phyloP scores from a whole-genome alignment of 257 asterid species.

The Echites panduratus region DNA sequence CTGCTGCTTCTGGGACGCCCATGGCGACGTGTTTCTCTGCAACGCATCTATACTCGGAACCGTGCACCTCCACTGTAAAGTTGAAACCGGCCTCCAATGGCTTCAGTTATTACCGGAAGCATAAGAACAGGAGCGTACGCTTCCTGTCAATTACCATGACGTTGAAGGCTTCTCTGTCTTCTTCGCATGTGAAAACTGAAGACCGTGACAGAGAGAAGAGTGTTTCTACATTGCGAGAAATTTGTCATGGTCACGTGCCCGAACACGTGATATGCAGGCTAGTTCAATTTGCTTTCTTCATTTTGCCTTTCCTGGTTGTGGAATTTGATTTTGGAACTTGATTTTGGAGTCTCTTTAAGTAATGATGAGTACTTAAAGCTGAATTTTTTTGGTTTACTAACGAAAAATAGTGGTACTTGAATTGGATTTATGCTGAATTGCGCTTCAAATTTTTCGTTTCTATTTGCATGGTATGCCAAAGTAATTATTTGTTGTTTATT shows the following conservation, averaged over 20 bases:
- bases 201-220: slow-evolving; percentile 17
- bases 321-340: slow-evolving; percentile 4
- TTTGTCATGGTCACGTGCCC: slow-evolving; percentile 73
- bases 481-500: background rate
- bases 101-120: background rate
- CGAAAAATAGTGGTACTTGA: background rate
- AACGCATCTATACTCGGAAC: slow-evolving; percentile 28
- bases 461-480: background rate
- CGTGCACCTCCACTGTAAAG: slow-evolving; percentile 27
- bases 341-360: background rate
- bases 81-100: background rate
- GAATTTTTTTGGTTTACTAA: background rate
- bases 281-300: slow-evolving; percentile 13
- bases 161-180: slow-evolving; percentile 30
- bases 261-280: slow-evolving; percentile 71
- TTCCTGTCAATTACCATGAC: slow-evolving; percentile 16
- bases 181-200: slow-evolving; percentile 24
- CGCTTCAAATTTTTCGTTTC: background rate
- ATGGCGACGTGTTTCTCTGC: slow-evolving; percentile 46
- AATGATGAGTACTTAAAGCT: too few species aligned
- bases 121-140: slow-evolving; percentile 8
- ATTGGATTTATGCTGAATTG: background rate
- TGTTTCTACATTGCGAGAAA: slow-evolving; percentile 41
- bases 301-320: background rate
- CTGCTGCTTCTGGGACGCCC: too few species aligned